Evolutionary conservation across 2,329 filamentous ascomycete genomes (phyloP).

Genomic region (Fusarium abutilonis): DNA sequence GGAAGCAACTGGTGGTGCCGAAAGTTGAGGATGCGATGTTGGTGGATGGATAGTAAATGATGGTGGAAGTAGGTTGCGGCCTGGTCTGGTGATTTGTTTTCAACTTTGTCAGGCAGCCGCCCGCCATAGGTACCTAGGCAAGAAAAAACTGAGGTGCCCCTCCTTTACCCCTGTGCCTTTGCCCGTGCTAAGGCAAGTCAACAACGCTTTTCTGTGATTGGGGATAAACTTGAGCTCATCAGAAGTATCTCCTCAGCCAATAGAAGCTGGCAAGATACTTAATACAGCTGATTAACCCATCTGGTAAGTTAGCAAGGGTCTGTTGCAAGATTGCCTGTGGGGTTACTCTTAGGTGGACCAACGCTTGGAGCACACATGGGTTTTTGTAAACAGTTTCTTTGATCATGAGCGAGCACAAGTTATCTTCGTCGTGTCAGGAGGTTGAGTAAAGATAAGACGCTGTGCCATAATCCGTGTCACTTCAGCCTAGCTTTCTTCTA

Average conservation of each 20-base stretch:
- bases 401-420: background rate
- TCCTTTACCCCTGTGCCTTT: slow-evolving; percentile 37
- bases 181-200: slow-evolving; percentile 22
- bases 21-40: slow-evolving; percentile 28
- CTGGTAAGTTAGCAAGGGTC: background rate
- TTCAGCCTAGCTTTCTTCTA: background rate
- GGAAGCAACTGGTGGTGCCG: slow-evolving; percentile 15
- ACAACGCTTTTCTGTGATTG: slow-evolving; percentile 38
- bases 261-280: slow-evolving; percentile 29
- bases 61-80: slow-evolving; percentile 38
- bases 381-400: background rate
- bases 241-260: slow-evolving; percentile 28
- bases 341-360: slow-evolving; percentile 19
- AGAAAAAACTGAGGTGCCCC: slow-evolving; percentile 39
- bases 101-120: slow-evolving; percentile 38
- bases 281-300: background rate
- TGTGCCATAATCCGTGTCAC: background rate
- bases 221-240: slow-evolving; percentile 10
- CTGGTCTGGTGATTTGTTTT: slow-evolving; percentile 45
- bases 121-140: slow-evolving; percentile 2
- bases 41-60: slow-evolving; percentile 23
- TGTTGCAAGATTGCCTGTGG: slow-evolving; percentile 33
- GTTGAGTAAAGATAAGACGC: background rate
- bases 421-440: background rate
- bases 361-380: background rate